Evolutionary conservation across 768 basidiomycete genomes (phyloP).

Genomic region (Chlorophyllum brunneum): DNA sequence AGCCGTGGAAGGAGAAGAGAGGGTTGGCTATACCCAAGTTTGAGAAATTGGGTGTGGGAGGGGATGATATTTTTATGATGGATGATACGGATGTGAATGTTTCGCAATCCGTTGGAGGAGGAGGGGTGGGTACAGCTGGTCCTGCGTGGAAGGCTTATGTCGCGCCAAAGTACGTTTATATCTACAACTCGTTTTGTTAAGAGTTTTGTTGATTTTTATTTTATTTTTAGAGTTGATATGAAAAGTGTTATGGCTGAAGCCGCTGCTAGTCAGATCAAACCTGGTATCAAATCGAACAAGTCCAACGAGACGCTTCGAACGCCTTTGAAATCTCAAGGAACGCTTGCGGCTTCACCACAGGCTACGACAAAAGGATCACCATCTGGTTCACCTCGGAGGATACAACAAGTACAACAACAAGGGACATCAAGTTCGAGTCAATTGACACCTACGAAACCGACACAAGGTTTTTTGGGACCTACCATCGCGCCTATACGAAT

Average conservation of each 20-base stretch:
- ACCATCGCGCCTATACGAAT: constrained; percentile 60
- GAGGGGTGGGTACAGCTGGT: constrained; percentile 7
- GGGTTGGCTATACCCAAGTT: constrained; percentile 14
- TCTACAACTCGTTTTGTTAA: constrained; percentile 9
- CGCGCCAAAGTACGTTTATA: constrained; percentile 44
- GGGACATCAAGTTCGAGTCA: neutral
- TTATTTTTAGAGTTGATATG: constrained; percentile 67
- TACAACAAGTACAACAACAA: neutral
- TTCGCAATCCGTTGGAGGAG: constrained; percentile 12
- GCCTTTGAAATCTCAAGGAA: constrained; percentile 1
- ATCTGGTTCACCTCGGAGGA: no score
- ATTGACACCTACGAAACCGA: neutral
- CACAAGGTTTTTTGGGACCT: constrained; percentile 54
- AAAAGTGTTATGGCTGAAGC: constrained; percentile 84
- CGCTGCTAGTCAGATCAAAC: constrained; percentile 23
- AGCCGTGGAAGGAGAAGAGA: constrained; percentile 14
- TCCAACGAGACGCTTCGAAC: neutral
- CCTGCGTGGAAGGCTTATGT: constrained; percentile 48
- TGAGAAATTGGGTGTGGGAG: constrained; percentile 18
- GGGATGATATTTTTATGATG: constrained; percentile 79
- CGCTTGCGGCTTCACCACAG: no score
- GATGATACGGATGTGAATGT: constrained; percentile 58
- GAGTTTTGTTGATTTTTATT: constrained; percentile 6
- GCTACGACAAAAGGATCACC: no score
- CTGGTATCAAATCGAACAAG: constrained; percentile 5